Evolutionary conservation across 2,329 filamentous ascomycete genomes (phyloP).

Genomic region (Gyromitra esculenta): DNA sequence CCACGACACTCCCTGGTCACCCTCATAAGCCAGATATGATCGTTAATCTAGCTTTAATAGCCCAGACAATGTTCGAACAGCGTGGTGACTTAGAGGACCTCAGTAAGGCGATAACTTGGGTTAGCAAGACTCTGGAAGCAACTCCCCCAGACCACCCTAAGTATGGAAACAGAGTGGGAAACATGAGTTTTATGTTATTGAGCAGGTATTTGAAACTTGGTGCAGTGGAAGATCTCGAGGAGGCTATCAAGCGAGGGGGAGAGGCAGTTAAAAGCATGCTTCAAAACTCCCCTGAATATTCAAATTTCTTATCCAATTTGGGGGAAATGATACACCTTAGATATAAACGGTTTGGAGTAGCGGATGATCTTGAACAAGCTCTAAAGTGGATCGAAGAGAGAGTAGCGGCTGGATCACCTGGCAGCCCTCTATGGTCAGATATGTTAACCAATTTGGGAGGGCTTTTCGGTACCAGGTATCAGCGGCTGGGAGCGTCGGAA

Average conservation of each 20-base stretch:
- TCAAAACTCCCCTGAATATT: not conserved
- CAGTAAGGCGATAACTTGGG: not conserved
- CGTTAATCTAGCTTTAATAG: not conserved
- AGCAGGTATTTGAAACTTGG: not conserved
- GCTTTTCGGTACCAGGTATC: not conserved
- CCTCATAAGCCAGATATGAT: not conserved
- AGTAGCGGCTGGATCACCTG: constrained; percentile 38
- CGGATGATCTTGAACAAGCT: constrained; percentile 8
- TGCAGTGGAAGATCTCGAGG: constrained; percentile 9
- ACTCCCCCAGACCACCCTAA: not conserved
- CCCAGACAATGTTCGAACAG: not conserved
- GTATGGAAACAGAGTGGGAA: not conserved
- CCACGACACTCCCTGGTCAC: not conserved
- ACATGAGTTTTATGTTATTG: not conserved
- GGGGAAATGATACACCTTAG: not conserved
- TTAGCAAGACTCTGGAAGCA: not conserved
- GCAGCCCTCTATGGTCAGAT: constrained; percentile 56
- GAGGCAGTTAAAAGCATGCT: not conserved
- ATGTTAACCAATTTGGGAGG: constrained; percentile 57
- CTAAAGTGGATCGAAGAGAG: constrained; percentile 45
- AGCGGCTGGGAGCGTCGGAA: not conserved
- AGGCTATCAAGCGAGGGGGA: not conserved
- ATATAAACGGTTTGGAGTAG: constrained; percentile 15
- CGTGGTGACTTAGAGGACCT: not conserved
- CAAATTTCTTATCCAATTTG: not conserved